phyloP scores from a whole-genome alignment of 805 yeast species.

The Hanseniaspora guilliermondii region DNA sequence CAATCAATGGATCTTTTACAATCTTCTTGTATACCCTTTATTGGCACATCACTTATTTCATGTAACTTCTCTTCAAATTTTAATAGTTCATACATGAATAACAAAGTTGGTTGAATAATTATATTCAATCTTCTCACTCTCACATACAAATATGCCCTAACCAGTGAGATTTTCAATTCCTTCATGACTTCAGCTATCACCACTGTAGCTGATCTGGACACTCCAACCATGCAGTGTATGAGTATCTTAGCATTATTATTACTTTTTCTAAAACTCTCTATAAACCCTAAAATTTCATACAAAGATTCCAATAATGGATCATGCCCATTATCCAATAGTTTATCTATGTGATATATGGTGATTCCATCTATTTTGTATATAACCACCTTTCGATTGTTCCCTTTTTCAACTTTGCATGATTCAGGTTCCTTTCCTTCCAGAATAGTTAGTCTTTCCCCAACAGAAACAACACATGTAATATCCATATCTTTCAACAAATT shows the following conservation, averaged over 20 bases:
- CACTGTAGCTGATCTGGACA: conserved; percentile 86
- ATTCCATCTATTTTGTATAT: conserved; percentile 24
- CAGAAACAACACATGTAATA: conserved; percentile 65
- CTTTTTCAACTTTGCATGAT: background rate
- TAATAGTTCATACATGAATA: conserved; percentile 81
- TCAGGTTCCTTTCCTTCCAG: background rate
- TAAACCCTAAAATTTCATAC: conserved; percentile 50
- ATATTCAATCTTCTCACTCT: conserved; percentile 81
- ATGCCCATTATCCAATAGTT: conserved; percentile 83
- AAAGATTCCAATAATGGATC: conserved; percentile 58
- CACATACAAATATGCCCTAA: conserved; percentile 77
- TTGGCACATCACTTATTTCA: conserved; percentile 11
- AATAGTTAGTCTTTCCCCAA: conserved; percentile 56
- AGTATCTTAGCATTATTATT: conserved; percentile 40
- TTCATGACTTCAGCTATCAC: conserved; percentile 92
- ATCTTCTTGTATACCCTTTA: conserved; percentile 18
- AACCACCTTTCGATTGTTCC: background rate
- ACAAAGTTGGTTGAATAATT: conserved; percentile 84
- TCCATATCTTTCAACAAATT: conserved; percentile 52
- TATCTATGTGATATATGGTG: conserved; percentile 43
- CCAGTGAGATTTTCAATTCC: conserved; percentile 49
- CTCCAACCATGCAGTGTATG: conserved; percentile 93
- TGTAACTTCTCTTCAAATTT: conserved; percentile 33
- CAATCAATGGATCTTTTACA: conserved; percentile 64
- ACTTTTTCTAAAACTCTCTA: conserved; percentile 38